These are phyloP conservation scores for Exophiala aquamarina DNA, from an alignment of 2,329 filamentous ascomycete species.

Conservation along the genomic window DNA sequence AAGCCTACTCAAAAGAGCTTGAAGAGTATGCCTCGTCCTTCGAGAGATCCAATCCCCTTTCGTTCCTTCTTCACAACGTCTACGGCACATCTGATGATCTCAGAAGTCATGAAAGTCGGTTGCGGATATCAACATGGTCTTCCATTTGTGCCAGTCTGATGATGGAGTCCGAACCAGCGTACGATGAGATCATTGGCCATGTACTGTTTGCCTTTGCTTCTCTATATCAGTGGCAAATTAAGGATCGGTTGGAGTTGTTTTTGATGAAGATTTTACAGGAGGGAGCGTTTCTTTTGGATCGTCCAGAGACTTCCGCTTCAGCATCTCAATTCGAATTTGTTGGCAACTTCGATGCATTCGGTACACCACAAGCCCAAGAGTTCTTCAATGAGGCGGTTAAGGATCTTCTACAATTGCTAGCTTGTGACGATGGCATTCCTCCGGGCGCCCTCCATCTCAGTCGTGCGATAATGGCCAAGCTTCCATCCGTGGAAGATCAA, in stretches of 20 bases:
- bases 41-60: conserved; percentile 82
- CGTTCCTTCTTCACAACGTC: conserved; percentile 80
- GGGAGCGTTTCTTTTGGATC: conserved; percentile 85
- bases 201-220: conserved; percentile 85
- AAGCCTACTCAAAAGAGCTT: conserved; percentile 56
- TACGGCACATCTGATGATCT: conserved; percentile 84
- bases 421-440: conserved; percentile 80
- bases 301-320: conserved; percentile 71
- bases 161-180: conserved; percentile 70
- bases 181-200: conserved; percentile 77
- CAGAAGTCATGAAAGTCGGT: conserved; percentile 75
- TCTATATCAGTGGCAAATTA: conserved; percentile 86
- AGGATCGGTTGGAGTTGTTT: conserved; percentile 86
- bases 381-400: conserved; percentile 84
- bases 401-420: conserved; percentile 79
- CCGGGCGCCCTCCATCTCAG: conserved; percentile 81
- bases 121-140: conserved; percentile 84
- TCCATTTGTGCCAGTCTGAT: conserved; percentile 82
- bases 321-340: conserved; percentile 41
- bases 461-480: conserved; percentile 75
- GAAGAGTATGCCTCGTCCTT: conserved; percentile 85
- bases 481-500: conserved; percentile 67
- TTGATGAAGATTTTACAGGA: conserved; percentile 93
- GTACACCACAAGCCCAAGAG: conserved; percentile 78
- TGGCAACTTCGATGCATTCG: conserved; percentile 66